phyloP scores from a whole-genome alignment of 305 asterid genomes.

The Fraxinus dipetala region DNA sequence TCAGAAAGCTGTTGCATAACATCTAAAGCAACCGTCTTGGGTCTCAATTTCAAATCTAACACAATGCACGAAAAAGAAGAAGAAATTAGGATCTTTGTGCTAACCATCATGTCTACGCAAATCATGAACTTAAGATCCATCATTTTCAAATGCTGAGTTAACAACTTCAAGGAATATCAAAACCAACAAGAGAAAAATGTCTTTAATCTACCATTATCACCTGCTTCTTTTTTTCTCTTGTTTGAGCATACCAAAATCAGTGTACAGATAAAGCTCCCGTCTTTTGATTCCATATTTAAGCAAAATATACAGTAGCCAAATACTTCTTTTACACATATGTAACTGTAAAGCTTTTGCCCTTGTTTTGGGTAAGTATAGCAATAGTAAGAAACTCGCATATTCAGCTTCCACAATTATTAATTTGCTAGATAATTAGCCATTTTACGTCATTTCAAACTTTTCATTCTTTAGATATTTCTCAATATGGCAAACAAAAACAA shows the following conservation, averaged over 20 bases:
- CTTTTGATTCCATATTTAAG: neutral
- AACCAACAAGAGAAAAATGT: conserved; percentile 2
- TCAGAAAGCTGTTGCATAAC: conserved; percentile 74
- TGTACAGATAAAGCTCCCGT: neutral
- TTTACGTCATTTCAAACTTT: neutral
- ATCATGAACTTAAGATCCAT: neutral
- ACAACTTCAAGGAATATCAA: neutral
- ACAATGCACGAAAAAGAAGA: conserved; percentile 14
- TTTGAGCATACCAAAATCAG: neutral
- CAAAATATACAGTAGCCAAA: neutral
- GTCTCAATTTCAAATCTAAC: conserved; percentile 28
- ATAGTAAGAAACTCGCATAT: neutral
- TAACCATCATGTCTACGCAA: neutral
- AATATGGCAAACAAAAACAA: neutral
- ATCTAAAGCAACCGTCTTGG: conserved; percentile 53
- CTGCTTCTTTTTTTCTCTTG: neutral
- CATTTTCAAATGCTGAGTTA: neutral
- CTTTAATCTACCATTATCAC: conserved; percentile 3
- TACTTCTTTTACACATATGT: neutral
- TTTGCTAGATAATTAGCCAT: neutral
- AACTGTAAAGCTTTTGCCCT: neutral
- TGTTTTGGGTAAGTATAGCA: neutral
- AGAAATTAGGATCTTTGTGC: neutral
- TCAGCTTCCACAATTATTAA: conserved; percentile 6
- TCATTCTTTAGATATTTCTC: neutral